Evolutionary conservation across 805 yeast genomes (phyloP), one percentile per base, ranked within the genome.

Genomic region (Saccharomycopsis sp.): DNA sequence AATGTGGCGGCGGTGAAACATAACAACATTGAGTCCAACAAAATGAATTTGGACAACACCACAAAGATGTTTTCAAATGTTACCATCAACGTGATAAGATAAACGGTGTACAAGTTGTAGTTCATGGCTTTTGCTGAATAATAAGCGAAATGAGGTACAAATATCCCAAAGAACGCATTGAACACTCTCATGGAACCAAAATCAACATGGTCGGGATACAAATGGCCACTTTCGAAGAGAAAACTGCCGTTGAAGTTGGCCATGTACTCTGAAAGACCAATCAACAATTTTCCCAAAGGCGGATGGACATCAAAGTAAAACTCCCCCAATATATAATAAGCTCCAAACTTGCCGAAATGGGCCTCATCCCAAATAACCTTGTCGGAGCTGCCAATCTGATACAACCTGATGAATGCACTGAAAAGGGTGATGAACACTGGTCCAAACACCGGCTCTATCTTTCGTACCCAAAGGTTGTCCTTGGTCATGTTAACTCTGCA

Each of bases 291-390:
- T 7, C 92, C 94, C 51, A 83, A 66, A 1, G 94, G 94, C 16
- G 94, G 94, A 55, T 83, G 94, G 22, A 83, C 94, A 62, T 83
- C 94, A 52, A 77, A 85, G 53, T 83, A 83, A 55, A 82, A 81
- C 53, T 82, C 87, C 54, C 78, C 86, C 57, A 78, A 72, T 49
- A 81, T 62, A 58, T 83, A 83, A 53, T 81, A 77, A 3, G 89
- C 78, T 34, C 94, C 94, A 57, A 83, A 83, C 57, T 80, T 81
- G 32, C 92, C 94, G 57, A 83, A 83, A 65, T 83, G 94, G 4
- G 94, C 92, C 59, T 83, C 94, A 63, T 83, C 94, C 94, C 94
- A 83, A 6, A 81, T 80, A 36, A 83, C 89, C 41, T 66, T 68
- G 38, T 71, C 58, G 43, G 76, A 69, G 23, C 62, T 60, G 17